Evolutionary conservation across 176 grass and related monocot genomes (phyloP), one percentile per base, ranked within the genome.

Genomic region (Cymbopogon citratus): DNA sequence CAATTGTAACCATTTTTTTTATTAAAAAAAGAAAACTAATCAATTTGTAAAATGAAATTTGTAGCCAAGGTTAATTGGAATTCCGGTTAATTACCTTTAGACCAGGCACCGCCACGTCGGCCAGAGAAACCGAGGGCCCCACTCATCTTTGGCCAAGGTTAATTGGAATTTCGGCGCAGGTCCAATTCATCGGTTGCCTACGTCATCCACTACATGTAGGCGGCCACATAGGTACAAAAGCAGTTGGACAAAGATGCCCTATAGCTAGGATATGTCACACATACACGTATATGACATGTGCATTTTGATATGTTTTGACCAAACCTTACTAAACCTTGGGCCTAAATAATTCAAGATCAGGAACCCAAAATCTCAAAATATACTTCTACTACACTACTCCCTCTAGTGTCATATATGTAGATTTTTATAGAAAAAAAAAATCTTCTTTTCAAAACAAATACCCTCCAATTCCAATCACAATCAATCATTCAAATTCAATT

Each of bases 81-180:
- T n/a, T n/a, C n/a, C n/a, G n/a, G n/a, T n/a, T n/a, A 92, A 16
- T 38, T 87, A 92, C 85, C 89, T 82, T 60, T 71, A 6, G 85
- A 69, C 84, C 87, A 91, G 54, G 52, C 71, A 77, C 67, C 16
- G 12, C 65, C 77, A 12, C 83, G 81, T 33, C 15, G 49, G 44
- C 81, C 69, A 79, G 63, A 72, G 41, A 41, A 51, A 21, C 60
- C 85, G 68, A 35, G 15, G 84, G 45, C 0, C 77, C 75, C 68
- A 79, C 9, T 8, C 88, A n/a, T n/a, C n/a, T n/a, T n/a, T n/a
- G n/a, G n/a, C n/a, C n/a, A n/a, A n/a, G n/a, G n/a, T n/a, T n/a
- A n/a, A n/a, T n/a, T n/a, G n/a, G n/a, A n/a, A 56, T 56, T 56
- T 56, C 52, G 7, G 21, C 52, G 19, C 19, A 23, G 19, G 52